Evolutionary conservation across 2,329 filamentous ascomycete genomes (phyloP), one percentile per base, ranked within the genome.

Genomic region (Claviceps capensis): DNA sequence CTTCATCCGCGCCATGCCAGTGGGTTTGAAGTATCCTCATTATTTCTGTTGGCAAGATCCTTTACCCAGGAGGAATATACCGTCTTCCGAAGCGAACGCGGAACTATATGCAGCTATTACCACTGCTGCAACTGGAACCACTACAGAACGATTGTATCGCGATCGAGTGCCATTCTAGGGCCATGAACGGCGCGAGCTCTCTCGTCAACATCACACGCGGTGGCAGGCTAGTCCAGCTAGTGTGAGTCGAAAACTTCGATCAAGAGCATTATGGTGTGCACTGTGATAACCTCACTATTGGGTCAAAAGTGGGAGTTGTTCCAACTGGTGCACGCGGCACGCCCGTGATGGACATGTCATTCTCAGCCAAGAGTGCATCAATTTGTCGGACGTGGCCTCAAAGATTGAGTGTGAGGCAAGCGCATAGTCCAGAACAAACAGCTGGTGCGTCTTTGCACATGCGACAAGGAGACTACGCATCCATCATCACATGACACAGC

Each of bases 361-460:
- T 59, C 30, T 34, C 30, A 11, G 76, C 77, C 3, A 81, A 77
- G 63, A 77, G 78, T 0, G 77, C 22, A 81, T 81, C 52, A 81
- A 78, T 0, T 77, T 73, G 1, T 79, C 75, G 0, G 77, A 81
- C 55, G 72, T 73, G 49, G 78, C 77, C 0, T 79, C 74, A 0
- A 79, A 79, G 50, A 75, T 58, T 81, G 19, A 65, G 64, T 36
- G 74, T 80, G 63, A 74, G 72, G 54, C 67, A 71, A 0, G 77
- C 77, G 5, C 68, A 64, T 41, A 69, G 81, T 43, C 61, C 78
- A 1, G 77, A 77, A 0, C 77, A 82, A 55, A 77, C 77, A 2
- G 76, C 76, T 0, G 67, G 74, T 81, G 13, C 77, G 77, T 1
- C 64, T 81, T 1, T 81, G 78, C 78, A 65, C 72, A 51, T 81